Percentiles rank a stretch among this genome's conserved stretches.
phyloP scores from a whole-genome alignment of 2,329 filamentous ascomycete species.

The Xylaria sp. region DNA sequence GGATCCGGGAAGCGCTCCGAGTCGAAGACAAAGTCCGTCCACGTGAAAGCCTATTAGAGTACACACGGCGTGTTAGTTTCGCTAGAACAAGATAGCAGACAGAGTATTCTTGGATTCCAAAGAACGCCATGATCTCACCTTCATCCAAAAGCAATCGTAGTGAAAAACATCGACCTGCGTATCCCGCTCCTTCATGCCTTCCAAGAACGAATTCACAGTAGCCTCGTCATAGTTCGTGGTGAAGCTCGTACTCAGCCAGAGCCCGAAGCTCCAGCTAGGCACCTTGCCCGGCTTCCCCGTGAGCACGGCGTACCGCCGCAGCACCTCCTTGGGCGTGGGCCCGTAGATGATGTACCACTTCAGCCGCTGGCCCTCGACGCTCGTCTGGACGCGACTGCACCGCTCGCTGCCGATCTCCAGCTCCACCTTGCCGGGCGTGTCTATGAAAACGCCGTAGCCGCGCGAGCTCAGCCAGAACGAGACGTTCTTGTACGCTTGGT shows the following conservation, averaged over 20 bases:
- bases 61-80: slow-evolving; percentile 3
- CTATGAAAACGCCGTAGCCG: slow-evolving; percentile 83
- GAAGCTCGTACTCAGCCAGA: slow-evolving; percentile 82
- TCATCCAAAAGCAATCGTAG: slow-evolving; percentile 83
- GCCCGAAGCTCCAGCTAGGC: slow-evolving; percentile 79
- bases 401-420: slow-evolving; percentile 80
- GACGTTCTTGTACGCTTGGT: slow-evolving; percentile 79
- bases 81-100: neutral
- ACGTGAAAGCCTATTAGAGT: slow-evolving; percentile 66
- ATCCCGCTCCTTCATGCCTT: slow-evolving; percentile 73
- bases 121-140: slow-evolving; percentile 46
- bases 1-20: slow-evolving; percentile 75
- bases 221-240: slow-evolving; percentile 78
- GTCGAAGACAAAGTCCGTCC: slow-evolving; percentile 81
- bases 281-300: slow-evolving; percentile 73
- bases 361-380: slow-evolving; percentile 74
- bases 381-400: slow-evolving; percentile 76
- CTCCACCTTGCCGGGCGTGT: slow-evolving; percentile 75
- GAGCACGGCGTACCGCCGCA: slow-evolving; percentile 73
- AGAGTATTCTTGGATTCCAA: neutral
- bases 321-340: slow-evolving; percentile 75
- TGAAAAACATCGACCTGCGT: slow-evolving; percentile 79
- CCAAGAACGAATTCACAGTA: slow-evolving; percentile 74
- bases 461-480: slow-evolving; percentile 76
- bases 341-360: slow-evolving; percentile 82